These are phyloP conservation scores for Durotheca rogersii DNA, from an alignment of 495 filamentous ascomycete genomes.

Conservation along the genomic window DNA sequence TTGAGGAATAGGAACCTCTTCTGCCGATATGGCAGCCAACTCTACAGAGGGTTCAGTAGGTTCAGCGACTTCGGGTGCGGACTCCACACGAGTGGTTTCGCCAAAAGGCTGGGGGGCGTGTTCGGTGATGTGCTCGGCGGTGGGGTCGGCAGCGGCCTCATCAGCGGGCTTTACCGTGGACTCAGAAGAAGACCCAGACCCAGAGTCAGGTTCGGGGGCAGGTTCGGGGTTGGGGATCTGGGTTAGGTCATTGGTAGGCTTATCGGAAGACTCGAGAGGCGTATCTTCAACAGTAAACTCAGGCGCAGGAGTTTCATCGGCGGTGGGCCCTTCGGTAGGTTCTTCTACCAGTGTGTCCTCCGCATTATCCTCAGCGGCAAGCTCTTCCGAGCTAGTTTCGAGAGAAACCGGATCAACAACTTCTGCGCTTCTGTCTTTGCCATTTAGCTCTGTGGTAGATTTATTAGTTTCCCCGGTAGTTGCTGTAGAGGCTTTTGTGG, in stretches of 20 bases:
- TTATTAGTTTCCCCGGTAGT: background rate
- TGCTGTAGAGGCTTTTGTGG: background rate
- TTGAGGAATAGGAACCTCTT: no score
- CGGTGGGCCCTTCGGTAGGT: constrained; percentile 1
- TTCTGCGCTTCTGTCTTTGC: background rate
- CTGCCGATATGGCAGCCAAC: no score
- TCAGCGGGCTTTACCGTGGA: background rate
- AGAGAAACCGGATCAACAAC: no score
- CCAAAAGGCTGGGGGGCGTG: no score
- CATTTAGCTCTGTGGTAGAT: background rate
- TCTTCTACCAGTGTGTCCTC: background rate
- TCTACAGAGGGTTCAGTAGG: no score
- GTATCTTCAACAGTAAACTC: background rate
- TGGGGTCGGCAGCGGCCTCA: constrained; percentile 6
- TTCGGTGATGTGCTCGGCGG: constrained; percentile 2
- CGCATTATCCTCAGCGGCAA: background rate
- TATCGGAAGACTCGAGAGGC: no score
- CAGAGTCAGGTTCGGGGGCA: background rate
- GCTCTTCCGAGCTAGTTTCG: constrained; percentile 4
- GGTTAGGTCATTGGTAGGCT: no score
- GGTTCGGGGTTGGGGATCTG: background rate
- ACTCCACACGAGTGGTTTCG: constrained; percentile 5
- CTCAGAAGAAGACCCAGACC: background rate
- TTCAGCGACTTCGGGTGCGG: no score
- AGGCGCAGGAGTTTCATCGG: background rate